Evolutionary conservation across 352 stramenopile species (phyloP).

Genomic region (Phytophthora colocasiae): DNA sequence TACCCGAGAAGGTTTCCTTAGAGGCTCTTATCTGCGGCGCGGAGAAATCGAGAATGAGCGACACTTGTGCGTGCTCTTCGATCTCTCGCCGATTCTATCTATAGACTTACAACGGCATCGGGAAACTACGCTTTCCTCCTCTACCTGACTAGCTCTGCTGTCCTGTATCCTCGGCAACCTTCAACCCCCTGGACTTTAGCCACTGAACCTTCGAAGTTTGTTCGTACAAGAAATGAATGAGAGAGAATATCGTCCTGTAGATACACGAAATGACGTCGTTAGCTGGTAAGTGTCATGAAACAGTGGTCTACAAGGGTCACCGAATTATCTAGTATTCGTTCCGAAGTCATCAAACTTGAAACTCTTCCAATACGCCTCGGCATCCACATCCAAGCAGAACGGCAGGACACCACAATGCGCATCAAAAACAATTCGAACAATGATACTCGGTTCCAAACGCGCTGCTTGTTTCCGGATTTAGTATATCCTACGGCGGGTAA

Average conservation of each 20-base stretch:
- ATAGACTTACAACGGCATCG: too few relatives aligned
- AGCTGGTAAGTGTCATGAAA: too few relatives aligned
- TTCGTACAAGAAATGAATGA: not conserved
- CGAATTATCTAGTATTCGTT: not conserved
- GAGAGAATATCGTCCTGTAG: not conserved
- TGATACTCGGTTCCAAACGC: not conserved
- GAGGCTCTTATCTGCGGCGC: too few relatives aligned
- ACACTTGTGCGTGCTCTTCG: too few relatives aligned
- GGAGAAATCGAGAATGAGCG: too few relatives aligned
- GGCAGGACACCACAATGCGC: not conserved
- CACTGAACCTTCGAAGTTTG: not conserved
- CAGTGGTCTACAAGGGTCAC: not conserved
- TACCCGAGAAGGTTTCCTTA: too few relatives aligned
- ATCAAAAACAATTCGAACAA: not conserved
- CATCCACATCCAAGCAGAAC: not conserved
- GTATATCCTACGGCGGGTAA: not conserved
- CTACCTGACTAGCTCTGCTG: too few relatives aligned
- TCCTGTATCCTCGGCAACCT: too few relatives aligned
- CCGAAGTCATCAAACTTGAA: not conserved
- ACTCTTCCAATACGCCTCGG: constrained; percentile 1
- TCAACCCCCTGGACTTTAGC: not conserved
- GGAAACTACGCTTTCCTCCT: too few relatives aligned
- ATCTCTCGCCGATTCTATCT: too few relatives aligned
- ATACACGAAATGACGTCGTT: too few relatives aligned
- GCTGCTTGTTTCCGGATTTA: not conserved